A percentile compares a stretch with the other conserved stretches of the same genome.
Conservation (phyloP, 768 basidiomycete species). For the Rhodotorula diobovata region DNA sequence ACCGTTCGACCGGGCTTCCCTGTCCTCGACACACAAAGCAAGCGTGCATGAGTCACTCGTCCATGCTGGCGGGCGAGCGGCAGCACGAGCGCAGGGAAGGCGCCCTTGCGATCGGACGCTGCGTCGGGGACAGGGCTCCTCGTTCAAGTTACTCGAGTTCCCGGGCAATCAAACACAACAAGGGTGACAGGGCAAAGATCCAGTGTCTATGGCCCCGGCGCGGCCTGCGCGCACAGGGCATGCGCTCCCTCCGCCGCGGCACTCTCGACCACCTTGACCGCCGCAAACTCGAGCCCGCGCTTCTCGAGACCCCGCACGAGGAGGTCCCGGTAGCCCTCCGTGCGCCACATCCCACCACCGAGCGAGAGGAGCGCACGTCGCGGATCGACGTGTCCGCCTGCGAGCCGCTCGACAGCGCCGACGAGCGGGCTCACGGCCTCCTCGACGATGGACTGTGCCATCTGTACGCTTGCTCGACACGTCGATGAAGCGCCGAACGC, state of each 20-base stretch:
- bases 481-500: slow-evolving; percentile 37
- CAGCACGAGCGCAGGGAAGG: too few species aligned
- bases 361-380: slow-evolving; percentile 39
- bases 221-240: slow-evolving; percentile 30
- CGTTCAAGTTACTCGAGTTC: too few species aligned
- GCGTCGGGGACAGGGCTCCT: too few species aligned
- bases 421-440: slow-evolving; percentile 40
- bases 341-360: slow-evolving; percentile 45
- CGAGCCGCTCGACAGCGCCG: slow-evolving; percentile 40
- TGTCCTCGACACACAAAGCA: too few species aligned
- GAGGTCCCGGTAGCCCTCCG: slow-evolving; percentile 39
- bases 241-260: slow-evolving; percentile 44
- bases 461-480: slow-evolving; percentile 11
- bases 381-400: slow-evolving; percentile 39
- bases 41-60: too few species aligned
- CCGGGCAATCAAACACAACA: not conserved
- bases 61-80: too few species aligned
- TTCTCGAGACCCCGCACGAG: slow-evolving; percentile 37
- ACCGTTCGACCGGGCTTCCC: too few species aligned
- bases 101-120: too few species aligned
- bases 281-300: slow-evolving; percentile 38
- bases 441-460: slow-evolving; percentile 39
- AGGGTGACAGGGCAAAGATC: not conserved
- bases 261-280: slow-evolving; percentile 41
- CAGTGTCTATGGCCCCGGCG: not conserved